phyloP scores from a whole-genome alignment of 306 rosid genomes.

The Casuarina cunninghamiana region DNA sequence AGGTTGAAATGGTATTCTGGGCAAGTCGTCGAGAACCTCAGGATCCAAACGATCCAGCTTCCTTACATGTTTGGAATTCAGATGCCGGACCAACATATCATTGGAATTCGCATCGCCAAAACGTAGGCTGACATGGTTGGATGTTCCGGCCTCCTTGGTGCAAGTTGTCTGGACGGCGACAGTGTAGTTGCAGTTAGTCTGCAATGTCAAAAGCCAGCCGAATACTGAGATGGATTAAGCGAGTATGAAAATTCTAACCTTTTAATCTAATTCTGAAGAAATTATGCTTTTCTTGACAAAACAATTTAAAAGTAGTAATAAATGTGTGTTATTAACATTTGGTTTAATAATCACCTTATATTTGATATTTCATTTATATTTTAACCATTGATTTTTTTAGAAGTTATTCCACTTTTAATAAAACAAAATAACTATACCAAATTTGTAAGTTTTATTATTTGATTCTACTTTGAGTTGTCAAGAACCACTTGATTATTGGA shows the following conservation, averaged over 20 bases:
- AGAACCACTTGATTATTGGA: not conserved
- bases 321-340: too few relatives aligned
- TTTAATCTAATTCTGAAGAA: too few relatives aligned
- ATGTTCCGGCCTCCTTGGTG: slow-evolving; percentile 76
- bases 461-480: not conserved
- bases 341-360: too few relatives aligned
- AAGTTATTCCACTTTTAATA: not conserved
- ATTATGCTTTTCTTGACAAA: too few relatives aligned
- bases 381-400: too few relatives aligned
- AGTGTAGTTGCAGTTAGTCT: slow-evolving; percentile 62
- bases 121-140: slow-evolving; percentile 62
- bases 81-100: slow-evolving; percentile 52
- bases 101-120: slow-evolving; percentile 74
- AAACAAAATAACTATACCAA: not conserved
- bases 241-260: too few relatives aligned
- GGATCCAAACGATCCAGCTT: slow-evolving; percentile 63
- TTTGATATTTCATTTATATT: too few relatives aligned
- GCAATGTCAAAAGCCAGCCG: not conserved
- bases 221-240: not conserved
- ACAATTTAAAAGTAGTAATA: too few relatives aligned
- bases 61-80: slow-evolving; percentile 59
- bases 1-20: slow-evolving; percentile 75
- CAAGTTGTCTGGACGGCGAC: slow-evolving; percentile 73
- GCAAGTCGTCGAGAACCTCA: slow-evolving; percentile 53
- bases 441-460: not conserved